Percentiles rank a stretch among this genome's conserved stretches.
phyloP scores from a whole-genome alignment of 805 yeast species.

The Pichia nanzhaoensis region DNA sequence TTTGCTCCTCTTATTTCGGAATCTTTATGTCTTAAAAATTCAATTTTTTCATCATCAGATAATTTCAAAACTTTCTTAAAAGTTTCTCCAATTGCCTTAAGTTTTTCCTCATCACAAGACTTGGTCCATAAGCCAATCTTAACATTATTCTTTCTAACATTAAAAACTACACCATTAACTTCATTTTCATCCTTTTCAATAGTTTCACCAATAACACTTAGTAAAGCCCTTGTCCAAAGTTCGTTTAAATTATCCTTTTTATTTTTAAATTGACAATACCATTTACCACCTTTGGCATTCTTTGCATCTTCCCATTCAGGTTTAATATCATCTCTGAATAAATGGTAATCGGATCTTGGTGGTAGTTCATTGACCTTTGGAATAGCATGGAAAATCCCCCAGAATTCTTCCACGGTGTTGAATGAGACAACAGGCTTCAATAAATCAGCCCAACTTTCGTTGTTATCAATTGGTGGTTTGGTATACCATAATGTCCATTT shows the following conservation, averaged over 20 bases:
- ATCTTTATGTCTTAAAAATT: constrained; percentile 67
- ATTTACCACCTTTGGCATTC: constrained; percentile 89
- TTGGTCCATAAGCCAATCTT: constrained; percentile 93
- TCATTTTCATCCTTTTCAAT: constrained; percentile 72
- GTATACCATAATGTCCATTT: constrained; percentile 98
- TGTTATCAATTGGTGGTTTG: constrained; percentile 74
- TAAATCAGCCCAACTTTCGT: constrained; percentile 87
- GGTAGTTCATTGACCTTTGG: constrained; percentile 92
- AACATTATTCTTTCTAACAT: constrained; percentile 73
- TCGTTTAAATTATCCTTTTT: constrained; percentile 66
- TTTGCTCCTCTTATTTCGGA: constrained; percentile 27
- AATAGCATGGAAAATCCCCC: constrained; percentile 94
- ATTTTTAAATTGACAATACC: constrained; percentile 73
- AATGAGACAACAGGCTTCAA: constrained; percentile 90
- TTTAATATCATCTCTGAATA: constrained; percentile 87
- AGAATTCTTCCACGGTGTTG: constrained; percentile 94
- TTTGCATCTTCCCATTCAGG: constrained; percentile 98
- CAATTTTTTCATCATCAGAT: constrained; percentile 67
- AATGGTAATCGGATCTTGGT: constrained; percentile 85
- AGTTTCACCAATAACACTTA: constrained; percentile 92
- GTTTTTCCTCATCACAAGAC: constrained; percentile 56
- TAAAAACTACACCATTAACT: constrained; percentile 91
- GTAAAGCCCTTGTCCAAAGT: constrained; percentile 83
- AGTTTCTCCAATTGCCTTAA: constrained; percentile 73
- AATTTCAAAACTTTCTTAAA: constrained; percentile 81